Evolutionary conservation across 441 rosid species (phyloP).

Genomic region (Arabidopsis hybrid): DNA sequence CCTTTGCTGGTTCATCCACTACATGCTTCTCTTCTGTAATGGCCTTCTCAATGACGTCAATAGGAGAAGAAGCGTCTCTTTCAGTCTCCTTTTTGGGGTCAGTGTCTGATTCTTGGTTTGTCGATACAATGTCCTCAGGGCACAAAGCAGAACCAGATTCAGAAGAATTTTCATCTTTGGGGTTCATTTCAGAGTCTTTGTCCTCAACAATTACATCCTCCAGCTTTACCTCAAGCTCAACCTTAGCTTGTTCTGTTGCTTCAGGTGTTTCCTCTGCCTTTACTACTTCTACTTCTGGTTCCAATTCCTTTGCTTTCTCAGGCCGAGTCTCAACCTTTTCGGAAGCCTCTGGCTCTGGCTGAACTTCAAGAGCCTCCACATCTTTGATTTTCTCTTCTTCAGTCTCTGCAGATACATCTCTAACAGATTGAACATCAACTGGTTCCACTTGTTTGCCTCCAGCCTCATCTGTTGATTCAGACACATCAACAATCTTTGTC

Average conservation of each 20-base stretch:
- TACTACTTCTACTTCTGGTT: conserved; percentile 33
- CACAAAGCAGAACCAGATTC: conserved; percentile 7
- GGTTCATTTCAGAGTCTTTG: conserved; percentile 24
- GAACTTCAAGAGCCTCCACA: conserved; percentile 35
- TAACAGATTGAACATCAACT: conserved; percentile 33
- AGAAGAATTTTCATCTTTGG: conserved; percentile 35
- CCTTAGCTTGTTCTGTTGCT: conserved; percentile 34
- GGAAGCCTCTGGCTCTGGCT: conserved; percentile 35
- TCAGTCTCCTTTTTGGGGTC: conserved; percentile 18
- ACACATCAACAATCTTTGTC: conserved; percentile 26
- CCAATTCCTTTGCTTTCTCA: conserved; percentile 34
- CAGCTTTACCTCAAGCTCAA: conserved; percentile 34
- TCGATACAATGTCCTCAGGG: conserved; percentile 12
- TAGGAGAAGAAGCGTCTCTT: conserved; percentile 28
- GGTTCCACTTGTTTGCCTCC: conserved; percentile 40
- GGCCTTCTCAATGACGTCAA: conserved; percentile 32
- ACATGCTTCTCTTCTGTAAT: conserved; percentile 34
- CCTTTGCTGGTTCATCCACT: conserved; percentile 35
- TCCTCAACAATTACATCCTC: conserved; percentile 30
- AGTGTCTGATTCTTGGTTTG: conserved; percentile 25
- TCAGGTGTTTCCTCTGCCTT: conserved; percentile 33
- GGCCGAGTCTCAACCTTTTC: conserved; percentile 37
- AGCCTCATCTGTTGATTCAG: conserved; percentile 33
- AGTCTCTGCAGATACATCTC: conserved; percentile 38
- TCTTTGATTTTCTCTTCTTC: conserved; percentile 25